phyloP scores from a whole-genome alignment of 768 basidiomycete species.

The Leccinellum luteum region DNA sequence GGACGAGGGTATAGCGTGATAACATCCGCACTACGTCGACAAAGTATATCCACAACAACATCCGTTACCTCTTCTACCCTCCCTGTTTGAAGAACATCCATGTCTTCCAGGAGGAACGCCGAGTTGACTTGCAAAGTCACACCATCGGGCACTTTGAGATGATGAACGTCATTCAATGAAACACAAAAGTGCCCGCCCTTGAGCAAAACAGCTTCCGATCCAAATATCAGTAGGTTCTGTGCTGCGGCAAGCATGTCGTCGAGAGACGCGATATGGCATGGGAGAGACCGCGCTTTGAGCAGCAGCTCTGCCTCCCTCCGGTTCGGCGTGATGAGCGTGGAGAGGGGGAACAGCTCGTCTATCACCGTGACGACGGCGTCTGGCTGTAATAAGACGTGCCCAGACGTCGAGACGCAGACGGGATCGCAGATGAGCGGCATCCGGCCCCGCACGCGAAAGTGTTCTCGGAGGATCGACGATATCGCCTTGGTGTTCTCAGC shows the following conservation, averaged over 20 bases:
- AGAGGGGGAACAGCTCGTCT: constrained; percentile 64
- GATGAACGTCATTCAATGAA: constrained; percentile 43
- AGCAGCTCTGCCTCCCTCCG: constrained; percentile 75
- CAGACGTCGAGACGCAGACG: constrained; percentile 89
- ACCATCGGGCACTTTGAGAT: constrained; percentile 28
- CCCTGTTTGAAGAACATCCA: constrained; percentile 52
- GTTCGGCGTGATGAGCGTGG: constrained; percentile 81
- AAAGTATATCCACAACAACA: constrained; percentile 67
- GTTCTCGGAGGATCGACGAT: constrained; percentile 44
- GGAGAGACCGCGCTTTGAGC: constrained; percentile 37
- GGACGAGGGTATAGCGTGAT: constrained; percentile 59
- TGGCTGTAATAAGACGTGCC: constrained; percentile 69
- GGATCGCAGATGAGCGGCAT: constrained; percentile 81
- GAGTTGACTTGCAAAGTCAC: constrained; percentile 37
- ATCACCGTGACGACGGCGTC: constrained; percentile 63
- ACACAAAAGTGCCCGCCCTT: constrained; percentile 81
- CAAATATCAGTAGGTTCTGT: constrained; percentile 43
- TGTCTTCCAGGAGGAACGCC: constrained; percentile 51
- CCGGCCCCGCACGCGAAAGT: constrained; percentile 32
- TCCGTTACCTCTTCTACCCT: constrained; percentile 9
- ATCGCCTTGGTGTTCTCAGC: constrained; percentile 51
- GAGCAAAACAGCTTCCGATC: constrained; percentile 61
- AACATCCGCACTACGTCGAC: constrained; percentile 30
- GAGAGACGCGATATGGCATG: constrained; percentile 41
- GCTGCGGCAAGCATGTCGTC: constrained; percentile 62